Base-by-base conservation (phyloP, 2,329 filamentous ascomycete genomes). In the Teratosphaeriaceae sp. region DNA sequence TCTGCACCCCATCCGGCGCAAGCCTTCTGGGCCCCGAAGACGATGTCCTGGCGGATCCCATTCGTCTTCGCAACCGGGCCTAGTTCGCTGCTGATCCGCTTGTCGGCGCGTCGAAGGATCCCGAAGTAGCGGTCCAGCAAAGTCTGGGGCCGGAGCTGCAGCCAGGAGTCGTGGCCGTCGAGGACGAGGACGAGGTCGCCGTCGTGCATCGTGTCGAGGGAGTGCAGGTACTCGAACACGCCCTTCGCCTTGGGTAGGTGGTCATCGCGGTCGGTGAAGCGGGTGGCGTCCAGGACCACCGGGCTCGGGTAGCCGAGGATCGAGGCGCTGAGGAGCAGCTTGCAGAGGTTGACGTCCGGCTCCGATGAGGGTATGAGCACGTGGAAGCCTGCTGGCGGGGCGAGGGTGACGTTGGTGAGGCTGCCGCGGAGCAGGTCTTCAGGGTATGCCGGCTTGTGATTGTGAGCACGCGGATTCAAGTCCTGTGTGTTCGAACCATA, bases 141-240 rank as follows among this genome's bases (percentile, higher is more conserved):
- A 15, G 82, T 69, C 37, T 82, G 74, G 2, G 78, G 73, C 0
- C 79, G 79, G 1, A 85, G 67, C 57, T 85, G 82, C 46, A 84
- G 76, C 65, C 79, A 78, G 1, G 77, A 69, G 44, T 84, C 78
- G 55, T 76, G 72, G 2, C 76, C 79, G 58, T 85, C 80, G 5
- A 80, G 71, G 42, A 84, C 70, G 42, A 85, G 61, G 8, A 83
- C 72, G 12, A 85, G 62, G 56, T 85, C 82, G 2, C 58, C 56
- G 24, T 61, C 54, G 19, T 45, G 36, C 2, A 37, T 40, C 3
- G 44, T 15, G 8, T 45, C 38, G 6, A 60, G 40, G 9, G 22
- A 15, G 2, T 49, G 26, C 8, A 62, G 48, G 23, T 57, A 59
- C 1, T 55, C 47, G 9, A 51, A 38, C 2, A 57, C 49, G 7